phyloP scores from a whole-genome alignment of 495 filamentous ascomycete genomes.

The Penicillium odoratum region DNA sequence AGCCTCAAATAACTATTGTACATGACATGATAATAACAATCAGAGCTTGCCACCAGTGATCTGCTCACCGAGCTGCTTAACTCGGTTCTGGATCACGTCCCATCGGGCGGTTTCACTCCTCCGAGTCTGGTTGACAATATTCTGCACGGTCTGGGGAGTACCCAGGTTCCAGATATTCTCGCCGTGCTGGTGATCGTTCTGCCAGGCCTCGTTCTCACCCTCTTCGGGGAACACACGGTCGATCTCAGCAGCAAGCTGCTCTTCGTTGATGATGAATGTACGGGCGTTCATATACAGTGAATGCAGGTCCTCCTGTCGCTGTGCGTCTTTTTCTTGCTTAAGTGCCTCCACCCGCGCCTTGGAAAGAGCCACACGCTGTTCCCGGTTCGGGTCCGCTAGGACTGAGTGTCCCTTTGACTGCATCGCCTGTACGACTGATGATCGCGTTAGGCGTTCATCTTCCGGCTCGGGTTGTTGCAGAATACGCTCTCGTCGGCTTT shows the following conservation, averaged over 20 bases:
- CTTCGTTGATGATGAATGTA: conserved; percentile 63
- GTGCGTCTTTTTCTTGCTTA: conserved; percentile 37
- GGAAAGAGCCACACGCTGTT: conserved; percentile 46
- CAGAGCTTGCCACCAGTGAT: conserved; percentile 69
- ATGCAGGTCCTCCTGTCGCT: conserved; percentile 53
- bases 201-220: conserved; percentile 49
- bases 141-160: conserved; percentile 50
- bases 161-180: conserved; percentile 61
- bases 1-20: conserved; percentile 31
- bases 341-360: conserved; percentile 37
- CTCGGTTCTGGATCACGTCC: conserved; percentile 54
- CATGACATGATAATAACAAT: conserved; percentile 23
- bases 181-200: conserved; percentile 42
- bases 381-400: conserved; percentile 50
- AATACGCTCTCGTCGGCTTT: conserved; percentile 44
- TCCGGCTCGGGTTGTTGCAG: conserved; percentile 53
- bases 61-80: conserved; percentile 65
- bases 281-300: conserved; percentile 64
- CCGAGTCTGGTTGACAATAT: conserved; percentile 31
- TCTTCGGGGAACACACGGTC: conserved; percentile 57
- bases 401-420: conserved; percentile 34
- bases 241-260: conserved; percentile 60
- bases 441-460: conserved; percentile 61
- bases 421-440: conserved; percentile 48
- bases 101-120: conserved; percentile 38